Evolutionary conservation across 768 basidiomycete genomes (phyloP).

Genomic region (Lentinula lateritia): DNA sequence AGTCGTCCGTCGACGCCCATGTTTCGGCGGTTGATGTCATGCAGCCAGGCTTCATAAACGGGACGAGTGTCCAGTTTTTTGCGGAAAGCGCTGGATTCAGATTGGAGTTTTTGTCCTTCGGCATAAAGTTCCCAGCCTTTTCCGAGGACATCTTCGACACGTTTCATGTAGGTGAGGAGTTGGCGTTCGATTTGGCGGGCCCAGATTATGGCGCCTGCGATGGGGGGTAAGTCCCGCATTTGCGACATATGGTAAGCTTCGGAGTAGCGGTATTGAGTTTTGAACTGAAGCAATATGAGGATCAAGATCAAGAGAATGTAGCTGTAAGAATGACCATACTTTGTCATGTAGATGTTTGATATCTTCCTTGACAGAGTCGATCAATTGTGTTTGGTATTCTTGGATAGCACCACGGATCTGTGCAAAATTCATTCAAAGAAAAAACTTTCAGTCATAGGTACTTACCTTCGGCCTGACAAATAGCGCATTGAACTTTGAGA

Average conservation of each 20-base stretch:
- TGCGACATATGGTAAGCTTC: constrained; percentile 98
- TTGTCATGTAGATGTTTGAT: constrained; percentile 95
- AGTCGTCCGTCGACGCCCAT: constrained; percentile 88
- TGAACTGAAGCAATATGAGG: constrained; percentile 53
- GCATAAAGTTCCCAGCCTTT: constrained; percentile 99
- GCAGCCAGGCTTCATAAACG: constrained; percentile 94
- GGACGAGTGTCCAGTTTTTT: constrained; percentile 94
- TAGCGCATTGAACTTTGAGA: constrained; percentile 96
- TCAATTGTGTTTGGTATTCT: constrained; percentile 98
- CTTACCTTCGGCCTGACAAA: constrained; percentile 92
- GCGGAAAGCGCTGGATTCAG: constrained; percentile 86
- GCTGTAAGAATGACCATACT: constrained; percentile 26
- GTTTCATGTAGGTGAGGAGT: constrained; percentile 94
- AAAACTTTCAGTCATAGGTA: not conserved
- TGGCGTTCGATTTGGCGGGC: constrained; percentile 98
- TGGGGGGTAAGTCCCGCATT: constrained; percentile 97
- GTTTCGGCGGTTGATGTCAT: constrained; percentile 90
- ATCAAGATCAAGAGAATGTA: not conserved
- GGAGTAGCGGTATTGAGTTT: constrained; percentile 91
- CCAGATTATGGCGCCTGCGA: constrained; percentile 98
- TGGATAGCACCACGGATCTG: constrained; percentile 97
- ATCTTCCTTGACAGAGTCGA: constrained; percentile 98
- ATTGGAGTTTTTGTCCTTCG: constrained; percentile 96
- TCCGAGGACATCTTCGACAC: constrained; percentile 96
- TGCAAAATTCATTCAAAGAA: not conserved